Evolutionary conservation across 179 eudicot genomes (phyloP).

Genomic region (Beta macrorhiza): DNA sequence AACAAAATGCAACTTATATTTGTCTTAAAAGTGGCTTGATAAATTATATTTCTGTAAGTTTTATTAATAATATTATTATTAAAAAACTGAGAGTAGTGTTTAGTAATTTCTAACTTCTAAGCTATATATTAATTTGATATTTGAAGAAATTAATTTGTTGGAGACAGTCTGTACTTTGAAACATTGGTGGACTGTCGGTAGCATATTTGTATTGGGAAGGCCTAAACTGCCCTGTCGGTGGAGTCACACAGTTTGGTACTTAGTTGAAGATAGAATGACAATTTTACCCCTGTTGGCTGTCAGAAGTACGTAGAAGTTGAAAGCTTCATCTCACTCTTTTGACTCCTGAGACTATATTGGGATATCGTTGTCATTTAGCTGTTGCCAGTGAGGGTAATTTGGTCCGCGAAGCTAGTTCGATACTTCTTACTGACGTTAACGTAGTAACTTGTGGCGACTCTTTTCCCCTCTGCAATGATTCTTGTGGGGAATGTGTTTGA

Average conservation of each 20-base stretch:
- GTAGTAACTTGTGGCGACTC: neutral
- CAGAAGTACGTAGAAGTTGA: neutral
- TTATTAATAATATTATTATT: too few species aligned
- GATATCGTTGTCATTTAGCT: conserved; percentile 27
- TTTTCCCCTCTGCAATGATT: too few species aligned
- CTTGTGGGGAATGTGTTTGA: too few species aligned
- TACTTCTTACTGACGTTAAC: conserved; percentile 10
- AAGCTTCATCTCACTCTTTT: neutral
- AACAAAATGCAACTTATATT: too few species aligned
- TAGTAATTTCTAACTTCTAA: too few species aligned
- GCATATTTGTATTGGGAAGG: neutral
- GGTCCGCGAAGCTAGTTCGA: neutral
- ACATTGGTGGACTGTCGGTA: conserved; percentile 31
- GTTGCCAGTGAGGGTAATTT: conserved; percentile 17
- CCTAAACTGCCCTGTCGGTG: conserved; percentile 29
- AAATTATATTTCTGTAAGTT: too few species aligned
- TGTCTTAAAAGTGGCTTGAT: too few species aligned
- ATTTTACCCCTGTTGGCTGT: neutral
- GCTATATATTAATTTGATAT: neutral
- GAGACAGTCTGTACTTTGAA: conserved; percentile 29
- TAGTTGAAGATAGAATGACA: neutral
- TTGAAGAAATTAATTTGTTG: conserved; percentile 9
- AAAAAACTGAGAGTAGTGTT: too few species aligned
- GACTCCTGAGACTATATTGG: neutral
- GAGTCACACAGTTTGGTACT: neutral